These are phyloP conservation scores for Silene latifolia DNA, from an alignment of 148 eudicot species.

Conservation along the genomic window DNA sequence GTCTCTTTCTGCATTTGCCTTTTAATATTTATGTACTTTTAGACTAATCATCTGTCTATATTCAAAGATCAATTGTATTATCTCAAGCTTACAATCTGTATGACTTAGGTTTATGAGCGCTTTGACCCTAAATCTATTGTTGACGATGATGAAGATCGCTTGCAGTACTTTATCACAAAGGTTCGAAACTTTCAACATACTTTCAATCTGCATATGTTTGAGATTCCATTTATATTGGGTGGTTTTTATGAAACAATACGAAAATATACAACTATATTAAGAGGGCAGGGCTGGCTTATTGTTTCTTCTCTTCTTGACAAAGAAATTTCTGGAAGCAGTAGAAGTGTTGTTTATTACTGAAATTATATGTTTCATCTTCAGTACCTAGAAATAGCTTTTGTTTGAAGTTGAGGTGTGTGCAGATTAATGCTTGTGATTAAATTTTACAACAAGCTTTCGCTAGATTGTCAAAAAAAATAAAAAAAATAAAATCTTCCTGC, in stretches of 20 bases:
- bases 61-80: no score
- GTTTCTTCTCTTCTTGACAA: not conserved
- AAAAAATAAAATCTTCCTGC: not conserved
- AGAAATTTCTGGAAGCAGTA: not conserved
- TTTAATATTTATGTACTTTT: not conserved
- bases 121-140: constrained; percentile 58
- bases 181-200: constrained; percentile 25
- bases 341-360: not conserved
- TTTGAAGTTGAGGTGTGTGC: no score
- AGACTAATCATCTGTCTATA: not conserved
- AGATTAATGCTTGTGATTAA: not conserved
- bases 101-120: constrained; percentile 77
- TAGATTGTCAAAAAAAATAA: not conserved
- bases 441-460: not conserved
- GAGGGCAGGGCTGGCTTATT: not conserved
- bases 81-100: not conserved
- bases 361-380: no score
- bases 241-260: not conserved
- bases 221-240: not conserved
- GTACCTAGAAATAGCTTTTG: no score
- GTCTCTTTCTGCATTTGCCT: not conserved
- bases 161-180: constrained; percentile 72
- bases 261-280: not conserved
- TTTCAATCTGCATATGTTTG: not conserved
- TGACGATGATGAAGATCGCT: constrained; percentile 79